These are phyloP conservation scores for Tuber melanosporum DNA, from an alignment of 495 filamentous ascomycete species.

Conservation along the genomic window DNA sequence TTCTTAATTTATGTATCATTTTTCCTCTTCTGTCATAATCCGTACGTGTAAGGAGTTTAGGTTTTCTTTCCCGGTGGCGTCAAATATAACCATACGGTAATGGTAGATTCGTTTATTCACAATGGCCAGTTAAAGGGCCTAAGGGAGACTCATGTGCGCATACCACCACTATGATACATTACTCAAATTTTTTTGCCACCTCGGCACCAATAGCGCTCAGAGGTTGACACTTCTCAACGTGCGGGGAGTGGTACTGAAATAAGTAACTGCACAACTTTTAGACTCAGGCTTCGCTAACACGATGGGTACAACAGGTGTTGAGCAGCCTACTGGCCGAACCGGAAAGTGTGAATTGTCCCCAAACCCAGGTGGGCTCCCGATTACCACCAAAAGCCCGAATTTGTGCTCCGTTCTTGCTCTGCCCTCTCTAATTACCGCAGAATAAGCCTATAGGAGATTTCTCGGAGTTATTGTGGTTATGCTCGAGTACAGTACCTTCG, in stretches of 20 bases:
- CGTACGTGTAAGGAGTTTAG: neutral
- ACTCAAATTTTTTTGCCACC: neutral
- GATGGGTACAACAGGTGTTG: neutral
- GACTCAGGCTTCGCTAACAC: neutral
- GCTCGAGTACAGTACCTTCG: no score
- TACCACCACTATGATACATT: neutral
- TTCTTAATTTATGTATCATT: neutral
- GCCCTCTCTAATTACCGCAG: neutral
- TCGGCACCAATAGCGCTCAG: neutral
- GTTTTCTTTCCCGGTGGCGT: neutral
- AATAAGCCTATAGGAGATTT: neutral
- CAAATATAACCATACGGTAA: neutral
- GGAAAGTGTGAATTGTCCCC: neutral
- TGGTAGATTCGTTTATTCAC: neutral
- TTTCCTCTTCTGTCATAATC: neutral
- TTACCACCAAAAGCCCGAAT: neutral
- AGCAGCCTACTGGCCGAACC: neutral
- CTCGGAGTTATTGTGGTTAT: neutral
- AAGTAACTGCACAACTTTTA: neutral
- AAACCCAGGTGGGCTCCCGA: neutral
- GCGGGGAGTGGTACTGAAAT: neutral
- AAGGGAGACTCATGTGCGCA: neutral
- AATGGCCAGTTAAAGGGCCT: neutral
- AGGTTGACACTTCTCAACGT: neutral
- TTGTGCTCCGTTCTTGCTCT: neutral